Conservation (phyloP, 495 filamentous ascomycete species). For the Astrothelium subdiscretum region DNA sequence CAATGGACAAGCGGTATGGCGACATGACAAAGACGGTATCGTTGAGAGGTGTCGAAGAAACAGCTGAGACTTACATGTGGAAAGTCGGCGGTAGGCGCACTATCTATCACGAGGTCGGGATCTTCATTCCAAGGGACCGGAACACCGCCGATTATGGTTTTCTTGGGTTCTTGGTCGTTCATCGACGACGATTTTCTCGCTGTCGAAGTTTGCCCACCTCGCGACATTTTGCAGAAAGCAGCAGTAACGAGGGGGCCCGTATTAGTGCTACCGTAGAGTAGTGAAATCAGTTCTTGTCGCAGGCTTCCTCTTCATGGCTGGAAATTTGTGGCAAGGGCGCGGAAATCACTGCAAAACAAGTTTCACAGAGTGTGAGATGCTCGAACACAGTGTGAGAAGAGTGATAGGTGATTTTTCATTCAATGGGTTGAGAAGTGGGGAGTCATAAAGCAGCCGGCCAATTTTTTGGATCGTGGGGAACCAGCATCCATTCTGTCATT, state of each 20-base stretch:
- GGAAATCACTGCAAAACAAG: background rate
- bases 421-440: background rate
- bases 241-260: background rate
- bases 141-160: conserved; percentile 16
- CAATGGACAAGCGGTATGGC: background rate
- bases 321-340: background rate
- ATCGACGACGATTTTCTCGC: conserved; percentile 5
- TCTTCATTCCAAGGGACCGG: conserved; percentile 27
- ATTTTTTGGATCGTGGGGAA: conserved; percentile 3
- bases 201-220: conserved; percentile 17
- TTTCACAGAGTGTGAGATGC: background rate
- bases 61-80: background rate
- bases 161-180: background rate
- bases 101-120: conserved; percentile 17
- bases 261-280: background rate
- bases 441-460: background rate
- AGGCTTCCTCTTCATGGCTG: background rate
- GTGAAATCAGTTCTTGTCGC: background rate
- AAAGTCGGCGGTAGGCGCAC: background rate
- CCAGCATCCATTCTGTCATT: no score
- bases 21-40: background rate
- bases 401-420: background rate
- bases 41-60: background rate
- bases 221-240: conserved; percentile 13
- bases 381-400: background rate